Base-by-base conservation (phyloP, 768 basidiomycete genomes). In the Rhodotorula graminis region DNA sequence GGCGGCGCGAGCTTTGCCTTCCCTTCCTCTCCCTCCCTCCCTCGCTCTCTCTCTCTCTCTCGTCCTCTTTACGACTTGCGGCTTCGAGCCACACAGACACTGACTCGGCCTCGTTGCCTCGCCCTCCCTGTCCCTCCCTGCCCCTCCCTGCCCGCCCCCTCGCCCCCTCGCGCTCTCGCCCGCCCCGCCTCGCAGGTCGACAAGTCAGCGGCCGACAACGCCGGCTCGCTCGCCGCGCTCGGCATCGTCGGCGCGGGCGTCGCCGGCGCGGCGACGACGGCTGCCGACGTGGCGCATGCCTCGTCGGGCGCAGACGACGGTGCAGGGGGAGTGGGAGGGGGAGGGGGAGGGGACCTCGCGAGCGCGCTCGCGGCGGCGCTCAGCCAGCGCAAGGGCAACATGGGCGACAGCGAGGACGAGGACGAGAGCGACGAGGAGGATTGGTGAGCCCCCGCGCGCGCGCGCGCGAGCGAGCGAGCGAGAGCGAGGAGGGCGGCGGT, bases 321-420 rank as follows among this genome's bases (percentile, higher is more conserved):
- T 44, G 83, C 79, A 8, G 66, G 40, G 23, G 58, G 15, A 21
- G 12, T 21, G 57, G 21, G 21, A 19, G 37, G 37, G 37, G 37
- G 58, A 19, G 87, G 84, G 21, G 91, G 89, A 19, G 89, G 86
- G 0, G 89, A 93, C 81, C 80, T 96, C 71, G 93, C 93, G 0
- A 85, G 87, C 8, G 90, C 92, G 18, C 82, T 96, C 61, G 93
- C 92, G 14, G 89, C 87, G 62, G 93, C 93, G 4, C 80, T 97
- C 73, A 82, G 88, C 77, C 87, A 89, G 80, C 83, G 93, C 77
- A 95, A 91, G 80, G 92, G 90, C 82, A 89, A 91, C 78, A 83
- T 96, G 77, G 92, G 90, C 2, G 91, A 93, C 76, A 91, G 90
- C 77, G 90, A 83, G 63, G 83, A 91, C 74, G 89, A 90, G 62